These are phyloP conservation scores for Alternaria postmessia DNA, from an alignment of 2,329 filamentous ascomycete genomes.

Conservation along the genomic window DNA sequence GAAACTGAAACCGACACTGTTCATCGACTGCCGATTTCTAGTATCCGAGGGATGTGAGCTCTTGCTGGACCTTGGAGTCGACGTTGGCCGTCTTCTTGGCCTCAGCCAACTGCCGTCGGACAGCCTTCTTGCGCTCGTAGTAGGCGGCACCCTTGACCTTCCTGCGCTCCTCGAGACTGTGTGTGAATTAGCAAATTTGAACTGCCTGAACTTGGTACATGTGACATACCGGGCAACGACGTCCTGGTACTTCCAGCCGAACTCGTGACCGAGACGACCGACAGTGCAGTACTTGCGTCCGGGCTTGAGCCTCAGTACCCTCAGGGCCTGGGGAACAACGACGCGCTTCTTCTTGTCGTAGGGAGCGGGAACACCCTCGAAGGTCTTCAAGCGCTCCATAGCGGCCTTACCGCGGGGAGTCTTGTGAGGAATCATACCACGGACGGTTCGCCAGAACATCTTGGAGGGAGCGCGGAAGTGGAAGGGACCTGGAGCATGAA, in stretches of 20 bases:
- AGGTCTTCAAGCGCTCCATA: constrained; percentile 98
- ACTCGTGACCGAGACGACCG: constrained; percentile 96
- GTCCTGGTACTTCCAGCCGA: constrained; percentile 99
- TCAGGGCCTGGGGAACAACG: constrained; percentile 97
- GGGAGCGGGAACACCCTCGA: constrained; percentile 97
- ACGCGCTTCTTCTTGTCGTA: constrained; percentile 99
- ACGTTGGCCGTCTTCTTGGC: constrained; percentile 91
- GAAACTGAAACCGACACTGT: constrained; percentile 39
- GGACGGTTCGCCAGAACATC: constrained; percentile 99
- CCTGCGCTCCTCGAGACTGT: constrained; percentile 97
- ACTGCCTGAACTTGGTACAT: neutral
- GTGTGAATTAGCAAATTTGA: constrained; percentile 28
- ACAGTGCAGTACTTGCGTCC: constrained; percentile 99
- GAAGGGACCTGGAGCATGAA: constrained; percentile 78
- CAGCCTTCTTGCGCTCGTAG: constrained; percentile 99
- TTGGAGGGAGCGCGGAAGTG: constrained; percentile 99
- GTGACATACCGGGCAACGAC: constrained; percentile 90
- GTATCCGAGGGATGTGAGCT: constrained; percentile 91
- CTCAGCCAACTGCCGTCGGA: constrained; percentile 86
- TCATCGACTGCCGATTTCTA: constrained; percentile 62
- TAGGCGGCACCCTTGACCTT: constrained; percentile 99
- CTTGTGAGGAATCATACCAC: constrained; percentile 99
- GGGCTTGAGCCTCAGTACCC: constrained; percentile 95
- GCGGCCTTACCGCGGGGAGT: constrained; percentile 96
- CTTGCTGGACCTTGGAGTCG: constrained; percentile 84